phyloP scores from a whole-genome alignment of 2,329 filamentous ascomycete species.

The Myriosclerotinia scirpicola region DNA sequence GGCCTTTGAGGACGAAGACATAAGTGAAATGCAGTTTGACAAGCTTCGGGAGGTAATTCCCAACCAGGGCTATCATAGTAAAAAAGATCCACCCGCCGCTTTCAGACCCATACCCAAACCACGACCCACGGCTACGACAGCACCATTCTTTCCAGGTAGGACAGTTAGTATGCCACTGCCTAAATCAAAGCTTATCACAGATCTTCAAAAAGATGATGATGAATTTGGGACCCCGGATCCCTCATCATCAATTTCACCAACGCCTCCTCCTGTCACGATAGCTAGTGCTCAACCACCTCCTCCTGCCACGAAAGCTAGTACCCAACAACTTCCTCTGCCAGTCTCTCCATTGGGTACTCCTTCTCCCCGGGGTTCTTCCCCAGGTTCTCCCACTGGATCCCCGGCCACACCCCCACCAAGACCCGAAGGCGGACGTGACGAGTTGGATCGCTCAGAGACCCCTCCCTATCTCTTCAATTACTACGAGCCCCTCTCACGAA shows the following conservation, averaged over 20 bases:
- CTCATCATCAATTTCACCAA: neutral
- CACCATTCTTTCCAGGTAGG: neutral
- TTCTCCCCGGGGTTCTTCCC: neutral
- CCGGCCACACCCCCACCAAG: neutral
- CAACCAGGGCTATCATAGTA: neutral
- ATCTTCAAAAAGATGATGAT: no score
- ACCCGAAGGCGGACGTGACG: neutral
- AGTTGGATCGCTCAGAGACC: neutral
- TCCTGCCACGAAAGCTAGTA: neutral
- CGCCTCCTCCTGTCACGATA: neutral
- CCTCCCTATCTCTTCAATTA: constrained; percentile 7
- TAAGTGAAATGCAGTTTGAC: neutral
- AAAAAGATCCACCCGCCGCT: neutral
- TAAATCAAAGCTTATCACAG: neutral
- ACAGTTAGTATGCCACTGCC: neutral
- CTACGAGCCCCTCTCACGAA: constrained; percentile 9
- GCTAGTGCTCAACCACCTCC: neutral
- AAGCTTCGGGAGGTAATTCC: neutral
- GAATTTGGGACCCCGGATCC: neutral
- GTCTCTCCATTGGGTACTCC: neutral
- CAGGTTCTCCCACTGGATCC: neutral
- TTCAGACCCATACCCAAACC: neutral
- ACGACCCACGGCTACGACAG: neutral
- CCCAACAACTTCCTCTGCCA: neutral
- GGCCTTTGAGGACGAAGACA: neutral